Base-by-base conservation (phyloP, 768 basidiomycete species). In the Collybia nuda region DNA sequence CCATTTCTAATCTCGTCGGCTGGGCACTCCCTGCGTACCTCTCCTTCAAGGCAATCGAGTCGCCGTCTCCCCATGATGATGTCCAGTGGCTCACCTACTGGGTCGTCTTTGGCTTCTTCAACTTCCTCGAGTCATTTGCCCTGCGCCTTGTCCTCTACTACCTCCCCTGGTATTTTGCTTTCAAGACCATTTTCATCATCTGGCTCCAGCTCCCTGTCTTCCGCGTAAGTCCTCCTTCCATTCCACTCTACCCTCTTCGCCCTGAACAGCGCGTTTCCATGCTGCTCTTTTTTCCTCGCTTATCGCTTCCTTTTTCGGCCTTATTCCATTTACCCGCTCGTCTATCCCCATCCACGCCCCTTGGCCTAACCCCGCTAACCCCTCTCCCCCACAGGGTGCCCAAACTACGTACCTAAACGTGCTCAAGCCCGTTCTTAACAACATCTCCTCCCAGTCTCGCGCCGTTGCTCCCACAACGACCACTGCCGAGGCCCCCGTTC, bases 81-180 rank as follows among this genome's bases (percentile, higher is more conserved):
- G 77, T 88, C 62, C 94, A 97, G 72, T 98, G 94, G 94, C 79
- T 98, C 63, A 96, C 95, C 2, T 98, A 98, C 78, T 98, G 96
- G 96, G 80, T 91, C 64, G 81, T 96, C 47, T 95, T 97, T 60
- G 93, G 93, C 48, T 88, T 86, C 70, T 86, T 97, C 81, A 96
- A 88, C 76, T 91, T 97, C 72, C 62, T 90, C 53, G 96, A 98
- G 74, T 86, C 82, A 62, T 79, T 96, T 59, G 91, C 90, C 46
- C 76, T 91, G 56, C 82, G 88, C 45, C 52, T 89, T 53, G 81
- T 97, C 53, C 85, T 98, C 57, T 93, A 95, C 77, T 98, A 94
- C 64, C 63, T 94, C 59, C 91, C 94, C 39, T 93, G 93, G 89
- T 98, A 96, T 69, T 97, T 86, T 66, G 85, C 89, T 40, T 81